phyloP scores from a whole-genome alignment of 129 eudicot genomes.

The Chrysanthemum seticuspe region DNA sequence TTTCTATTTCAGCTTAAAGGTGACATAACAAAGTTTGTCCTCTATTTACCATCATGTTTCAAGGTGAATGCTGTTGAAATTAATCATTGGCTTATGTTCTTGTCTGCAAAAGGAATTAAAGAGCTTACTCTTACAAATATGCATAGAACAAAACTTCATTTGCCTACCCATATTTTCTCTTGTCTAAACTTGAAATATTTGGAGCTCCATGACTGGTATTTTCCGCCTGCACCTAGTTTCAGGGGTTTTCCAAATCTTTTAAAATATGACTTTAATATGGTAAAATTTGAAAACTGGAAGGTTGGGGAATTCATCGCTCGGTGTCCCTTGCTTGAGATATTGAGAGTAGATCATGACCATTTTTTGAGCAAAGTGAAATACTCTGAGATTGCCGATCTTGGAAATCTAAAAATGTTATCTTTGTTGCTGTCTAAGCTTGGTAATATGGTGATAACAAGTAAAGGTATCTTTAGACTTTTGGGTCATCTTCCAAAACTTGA shows the following conservation, averaged over 20 bases:
- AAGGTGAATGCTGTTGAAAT: not conserved
- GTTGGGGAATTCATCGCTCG: conserved; percentile 1
- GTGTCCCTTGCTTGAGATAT: not conserved
- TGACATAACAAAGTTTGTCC: conserved; percentile 18
- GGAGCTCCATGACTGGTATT: conserved; percentile 4
- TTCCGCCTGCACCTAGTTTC: not conserved
- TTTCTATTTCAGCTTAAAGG: not conserved
- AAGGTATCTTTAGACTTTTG: conserved; percentile 2
- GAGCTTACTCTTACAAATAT: conserved; percentile 3
- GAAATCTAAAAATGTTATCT: conserved; percentile 11
- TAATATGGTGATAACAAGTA: not conserved
- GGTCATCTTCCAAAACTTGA: conserved; percentile 22
- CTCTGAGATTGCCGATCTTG: not conserved
- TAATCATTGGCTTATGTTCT: conserved; percentile 12
- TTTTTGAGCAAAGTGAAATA: not conserved
- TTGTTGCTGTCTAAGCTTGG: not conserved
- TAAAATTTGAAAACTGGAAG: not conserved
- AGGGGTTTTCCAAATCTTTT: conserved; percentile 16
- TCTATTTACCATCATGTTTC: not conserved
- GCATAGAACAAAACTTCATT: not conserved
- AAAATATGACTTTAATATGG: conserved; percentile 6
- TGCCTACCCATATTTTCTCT: conserved; percentile 24
- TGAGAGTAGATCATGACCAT: not conserved
- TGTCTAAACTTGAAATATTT: conserved; percentile 16
- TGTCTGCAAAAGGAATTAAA: conserved; percentile 3